Evolutionary conservation across 805 yeast genomes (phyloP).

Genomic region (Zygotorulaspora sp.): DNA sequence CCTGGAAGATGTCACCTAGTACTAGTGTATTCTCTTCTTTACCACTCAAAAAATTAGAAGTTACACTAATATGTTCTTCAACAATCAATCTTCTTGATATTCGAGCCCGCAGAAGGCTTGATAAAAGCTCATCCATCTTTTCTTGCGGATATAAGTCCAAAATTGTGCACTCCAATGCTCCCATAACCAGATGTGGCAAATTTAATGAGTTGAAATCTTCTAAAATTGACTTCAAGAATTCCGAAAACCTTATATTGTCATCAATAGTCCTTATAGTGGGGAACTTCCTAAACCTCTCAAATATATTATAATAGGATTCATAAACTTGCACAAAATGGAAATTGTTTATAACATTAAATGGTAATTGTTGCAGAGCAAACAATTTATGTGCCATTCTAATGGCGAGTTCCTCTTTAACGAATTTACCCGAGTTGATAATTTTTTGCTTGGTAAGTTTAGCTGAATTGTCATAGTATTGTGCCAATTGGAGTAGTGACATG

Average conservation of each 20-base stretch:
- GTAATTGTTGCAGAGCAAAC: slow-evolving; percentile 72
- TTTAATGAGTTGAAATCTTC: slow-evolving; percentile 74
- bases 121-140: slow-evolving; percentile 67
- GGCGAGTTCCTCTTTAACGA: slow-evolving; percentile 81
- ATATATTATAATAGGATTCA: slow-evolving; percentile 82
- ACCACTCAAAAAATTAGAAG: slow-evolving; percentile 54
- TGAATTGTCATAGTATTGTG: slow-evolving; percentile 71
- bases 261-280: slow-evolving; percentile 62
- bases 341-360: slow-evolving; percentile 79
- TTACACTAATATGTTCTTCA: slow-evolving; percentile 82
- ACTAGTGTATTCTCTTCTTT: slow-evolving; percentile 42
- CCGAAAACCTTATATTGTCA: slow-evolving; percentile 73
- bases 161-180: slow-evolving; percentile 76
- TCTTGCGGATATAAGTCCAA: slow-evolving; percentile 52
- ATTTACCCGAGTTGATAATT: slow-evolving; percentile 77
- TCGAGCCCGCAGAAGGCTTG: slow-evolving; percentile 75
- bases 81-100: slow-evolving; percentile 85
- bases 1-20: slow-evolving; percentile 78
- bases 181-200: slow-evolving; percentile 87
- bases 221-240: slow-evolving; percentile 55
- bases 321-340: slow-evolving; percentile 83
- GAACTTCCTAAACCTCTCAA: slow-evolving; percentile 75
- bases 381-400: slow-evolving; percentile 78
- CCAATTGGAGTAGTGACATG: slow-evolving; percentile 82
- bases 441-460: slow-evolving; percentile 66